Conservation (phyloP, 306 rosid species). For the Hippophae rhamnoides region DNA sequence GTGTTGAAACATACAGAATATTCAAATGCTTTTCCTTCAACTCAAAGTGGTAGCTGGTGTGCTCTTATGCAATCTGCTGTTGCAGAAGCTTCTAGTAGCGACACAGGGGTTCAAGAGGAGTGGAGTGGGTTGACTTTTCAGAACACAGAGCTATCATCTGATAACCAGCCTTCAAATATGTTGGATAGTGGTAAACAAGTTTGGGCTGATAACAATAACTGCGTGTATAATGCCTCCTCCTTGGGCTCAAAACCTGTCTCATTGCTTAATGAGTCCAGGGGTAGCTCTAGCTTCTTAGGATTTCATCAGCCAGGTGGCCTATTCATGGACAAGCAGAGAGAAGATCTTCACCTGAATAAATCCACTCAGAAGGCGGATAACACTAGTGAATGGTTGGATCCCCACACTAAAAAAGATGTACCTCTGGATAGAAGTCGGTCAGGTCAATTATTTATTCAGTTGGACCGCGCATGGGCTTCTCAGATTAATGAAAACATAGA, state of each 20-base stretch:
- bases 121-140: slow-evolving; percentile 61
- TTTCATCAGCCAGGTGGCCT: slow-evolving; percentile 36
- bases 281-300: slow-evolving; percentile 39
- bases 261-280: slow-evolving; percentile 32
- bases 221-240: slow-evolving; percentile 35
- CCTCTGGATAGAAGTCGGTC: slow-evolving; percentile 14
- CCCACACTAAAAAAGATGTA: slow-evolving; percentile 21
- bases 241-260: slow-evolving; percentile 31
- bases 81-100: slow-evolving; percentile 58
- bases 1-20: neutral
- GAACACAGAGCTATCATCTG: slow-evolving; percentile 42
- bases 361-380: slow-evolving; percentile 26
- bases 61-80: slow-evolving; percentile 65
- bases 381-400: slow-evolving; percentile 28
- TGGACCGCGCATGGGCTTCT: slow-evolving; percentile 25
- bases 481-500: slow-evolving; percentile 29
- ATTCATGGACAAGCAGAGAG: slow-evolving; percentile 1
- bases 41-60: slow-evolving; percentile 55
- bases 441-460: slow-evolving; percentile 21
- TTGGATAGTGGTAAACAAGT: slow-evolving; percentile 36
- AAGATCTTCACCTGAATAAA: slow-evolving; percentile 23
- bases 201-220: slow-evolving; percentile 35
- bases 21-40: slow-evolving; percentile 28
- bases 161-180: slow-evolving; percentile 41
- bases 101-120: slow-evolving; percentile 48